Percentiles rank a stretch among this genome's conserved stretches.
phyloP scores from a whole-genome alignment of 2,329 filamentous ascomycete species.

The Colletotrichum liriopes region DNA sequence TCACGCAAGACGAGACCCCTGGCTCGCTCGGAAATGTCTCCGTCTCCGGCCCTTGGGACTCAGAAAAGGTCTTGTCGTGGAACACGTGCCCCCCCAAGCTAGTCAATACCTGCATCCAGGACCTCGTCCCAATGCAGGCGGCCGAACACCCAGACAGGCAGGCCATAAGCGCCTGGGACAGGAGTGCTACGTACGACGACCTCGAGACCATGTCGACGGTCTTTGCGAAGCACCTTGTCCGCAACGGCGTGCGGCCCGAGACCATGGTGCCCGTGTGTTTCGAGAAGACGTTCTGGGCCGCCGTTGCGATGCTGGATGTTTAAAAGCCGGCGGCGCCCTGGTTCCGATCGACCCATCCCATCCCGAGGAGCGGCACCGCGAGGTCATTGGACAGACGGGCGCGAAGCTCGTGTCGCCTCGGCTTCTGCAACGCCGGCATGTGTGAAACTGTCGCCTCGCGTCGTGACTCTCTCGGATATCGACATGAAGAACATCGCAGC shows the following conservation, averaged over 20 bases:
- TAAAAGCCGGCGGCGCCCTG: conserved; percentile 47
- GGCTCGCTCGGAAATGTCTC: conserved; percentile 14
- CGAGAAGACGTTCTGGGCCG: conserved; percentile 45
- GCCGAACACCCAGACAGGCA: conserved; percentile 45
- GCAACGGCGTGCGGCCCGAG: conserved; percentile 2
- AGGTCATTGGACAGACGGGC: conserved; percentile 1
- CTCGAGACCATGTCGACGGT: conserved; percentile 40
- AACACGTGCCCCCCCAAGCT: not conserved
- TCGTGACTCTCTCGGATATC: too few species aligned
- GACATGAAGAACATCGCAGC: too few species aligned
- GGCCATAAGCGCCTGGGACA: conserved; percentile 50
- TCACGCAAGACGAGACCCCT: conserved; percentile 33
- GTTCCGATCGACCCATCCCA: conserved; percentile 41
- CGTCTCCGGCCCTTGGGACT: conserved; percentile 29
- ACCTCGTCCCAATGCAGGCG: conserved; percentile 11
- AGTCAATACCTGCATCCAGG: conserved; percentile 38
- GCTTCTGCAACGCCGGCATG: not conserved
- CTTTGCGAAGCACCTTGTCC: conserved; percentile 19
- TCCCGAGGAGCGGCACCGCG: not conserved
- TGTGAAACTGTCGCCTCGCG: too few species aligned
- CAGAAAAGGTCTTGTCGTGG: conserved; percentile 9
- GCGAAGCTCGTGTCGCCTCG: conserved; percentile 5
- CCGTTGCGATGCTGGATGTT: conserved; percentile 46
- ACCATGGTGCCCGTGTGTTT: conserved; percentile 44
- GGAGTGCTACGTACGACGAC: conserved; percentile 49